Base-by-base conservation (phyloP, 805 yeast species). In the Hanseniaspora singularis region DNA sequence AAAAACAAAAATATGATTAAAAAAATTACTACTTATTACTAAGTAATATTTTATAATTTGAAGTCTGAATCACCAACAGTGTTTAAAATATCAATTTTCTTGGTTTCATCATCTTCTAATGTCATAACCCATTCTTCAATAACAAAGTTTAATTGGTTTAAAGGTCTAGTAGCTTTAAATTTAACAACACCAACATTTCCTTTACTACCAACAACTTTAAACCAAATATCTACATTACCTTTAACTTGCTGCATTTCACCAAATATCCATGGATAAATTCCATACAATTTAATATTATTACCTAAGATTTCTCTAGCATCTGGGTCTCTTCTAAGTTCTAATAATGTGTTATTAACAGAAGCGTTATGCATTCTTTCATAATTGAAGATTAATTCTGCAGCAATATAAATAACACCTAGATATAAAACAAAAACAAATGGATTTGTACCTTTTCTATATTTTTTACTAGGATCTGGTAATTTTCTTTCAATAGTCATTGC, bases 321-420 rank as follows among this genome's bases (percentile, higher is more conserved):
- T 9, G 72, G 69, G 1, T 89, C 80, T 58, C 96, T 71, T 59
- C 98, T 75, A 55, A 89, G 65, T 52, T 85, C 81, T 62, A 85
- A 87, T 61, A 92, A 67, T 3, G 95, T 81, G 6, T 95, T 88
- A 33, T 81, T 74, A 55, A 89, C 81, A 50, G 89, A 74, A 1
- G 97, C 96, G 12, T 95, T 84, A 38, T 82, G 77, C 16, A 87
- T 78, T 61, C 87, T 88, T 61, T 92, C 98, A 64, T 89, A 88
- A 68, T 92, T 88, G 73, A 89, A 80, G 56, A 89, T 83, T 26
- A 83, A 72, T 26, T 72, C 67, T 40, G 81, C 64, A 1, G 80
- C 64, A 3, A 69, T 63, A 20, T 72, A 71, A 73, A 81, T 76
- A 43, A 72, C 63, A 12, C 67, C 61, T 38, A 72, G 63, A 57